These are phyloP conservation scores for Pseudonectria foliicola DNA, from an alignment of 2,329 filamentous ascomycete species.

Conservation along the genomic window DNA sequence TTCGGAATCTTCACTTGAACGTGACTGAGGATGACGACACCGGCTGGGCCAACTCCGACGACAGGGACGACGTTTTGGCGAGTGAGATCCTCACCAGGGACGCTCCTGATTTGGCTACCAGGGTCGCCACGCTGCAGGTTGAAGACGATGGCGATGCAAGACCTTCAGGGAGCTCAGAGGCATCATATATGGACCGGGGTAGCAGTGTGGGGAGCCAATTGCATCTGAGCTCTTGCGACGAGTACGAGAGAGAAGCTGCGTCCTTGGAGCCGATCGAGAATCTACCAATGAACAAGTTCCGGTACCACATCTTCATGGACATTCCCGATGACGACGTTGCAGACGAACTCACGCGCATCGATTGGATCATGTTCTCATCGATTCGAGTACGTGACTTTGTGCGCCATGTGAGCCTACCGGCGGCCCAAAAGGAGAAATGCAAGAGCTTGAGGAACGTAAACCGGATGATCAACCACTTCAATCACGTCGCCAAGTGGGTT, in stretches of 20 bases:
- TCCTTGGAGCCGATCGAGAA: constrained; percentile 63
- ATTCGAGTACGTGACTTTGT: constrained; percentile 90
- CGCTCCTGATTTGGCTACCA: constrained; percentile 30
- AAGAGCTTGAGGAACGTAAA: constrained; percentile 79
- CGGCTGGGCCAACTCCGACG: constrained; percentile 82
- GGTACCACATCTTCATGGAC: constrained; percentile 88
- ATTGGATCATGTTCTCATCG: constrained; percentile 97
- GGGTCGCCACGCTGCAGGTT: constrained; percentile 42
- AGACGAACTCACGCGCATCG: constrained; percentile 86
- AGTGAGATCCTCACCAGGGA: constrained; percentile 32
- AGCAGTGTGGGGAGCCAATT: constrained; percentile 36
- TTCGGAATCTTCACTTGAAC: constrained; percentile 62
- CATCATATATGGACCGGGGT: constrained; percentile 33
- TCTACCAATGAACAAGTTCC: constrained; percentile 69
- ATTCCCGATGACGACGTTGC: constrained; percentile 79
- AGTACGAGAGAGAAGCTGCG: constrained; percentile 72
- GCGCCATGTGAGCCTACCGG: constrained; percentile 74
- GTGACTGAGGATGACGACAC: constrained; percentile 85
- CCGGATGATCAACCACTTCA: constrained; percentile 90
- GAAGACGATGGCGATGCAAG: constrained; percentile 39
- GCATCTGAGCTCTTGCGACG: constrained; percentile 62
- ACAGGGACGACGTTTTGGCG: constrained; percentile 30
- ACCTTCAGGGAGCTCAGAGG: constrained; percentile 40
- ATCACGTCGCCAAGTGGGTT: constrained; percentile 76
- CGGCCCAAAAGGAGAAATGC: constrained; percentile 65